Evolutionary conservation across 2,329 filamentous ascomycete species (phyloP), one percentile per base, ranked within the genome.

Genomic region (Talaromyces marneffei): DNA sequence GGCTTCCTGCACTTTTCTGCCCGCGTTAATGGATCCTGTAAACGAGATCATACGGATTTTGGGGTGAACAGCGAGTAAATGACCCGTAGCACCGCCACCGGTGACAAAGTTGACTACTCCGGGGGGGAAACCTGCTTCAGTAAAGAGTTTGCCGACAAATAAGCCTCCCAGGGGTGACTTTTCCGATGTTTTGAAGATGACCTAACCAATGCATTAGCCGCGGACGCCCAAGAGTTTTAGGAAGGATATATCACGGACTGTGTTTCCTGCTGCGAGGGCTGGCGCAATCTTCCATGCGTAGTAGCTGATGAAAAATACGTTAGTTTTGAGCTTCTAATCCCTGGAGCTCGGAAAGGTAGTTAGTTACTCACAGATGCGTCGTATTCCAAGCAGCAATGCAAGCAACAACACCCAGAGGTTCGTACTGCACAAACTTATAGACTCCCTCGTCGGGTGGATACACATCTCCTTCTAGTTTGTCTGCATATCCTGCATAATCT

Each of bases 401-500:
- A 2, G 66, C 66, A 9, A 48, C 57, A 4, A 68, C 66, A 1
- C 66, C 66, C 0, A 66, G 55, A 0, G 66, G 66, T 25, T 66
- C 63, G 23, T 65, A 59, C 14, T 60, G 65, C 1, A 60, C 63
- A 16, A 67, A 64, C 3, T 60, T 61, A 25, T 64, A 25, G 35
- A 63, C 57, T 4, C 67, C 68, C 20, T 66, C 60, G 10, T 69
- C 64, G 10, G 58, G 50, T 4, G 67, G 66, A 35, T 44, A 68
- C 9, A 63, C 61, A 23, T 68, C 59, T 23, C 66, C 66, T 44
- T 46, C 58, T 12, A 66, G 56, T 29, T 68, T 66, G 33, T 66
- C 95, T 91, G 82, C 95, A 88, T 90, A 59, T 7, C 60, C 60
- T 5, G 60, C 60, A 37, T 62, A 62, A 29, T 62, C 39, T 52